Base-by-base conservation (phyloP, 192 early-diverging fungal genomes). In the Linderina pennispora region DNA sequence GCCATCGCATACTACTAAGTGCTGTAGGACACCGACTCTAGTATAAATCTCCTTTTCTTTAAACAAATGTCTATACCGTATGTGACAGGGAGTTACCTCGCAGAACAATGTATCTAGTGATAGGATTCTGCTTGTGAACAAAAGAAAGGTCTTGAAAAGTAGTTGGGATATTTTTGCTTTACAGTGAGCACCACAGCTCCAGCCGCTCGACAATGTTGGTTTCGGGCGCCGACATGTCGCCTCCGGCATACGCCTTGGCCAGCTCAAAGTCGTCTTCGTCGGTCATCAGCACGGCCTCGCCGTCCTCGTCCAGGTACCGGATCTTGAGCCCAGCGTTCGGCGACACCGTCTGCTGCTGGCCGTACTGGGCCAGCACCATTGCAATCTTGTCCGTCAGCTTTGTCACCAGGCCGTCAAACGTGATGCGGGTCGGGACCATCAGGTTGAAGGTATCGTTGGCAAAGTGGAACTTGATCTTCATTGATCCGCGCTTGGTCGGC, bases 211-310 rank as follows among this genome's bases (percentile, higher is more conserved):
- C 68, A 20, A 61, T 40, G 23, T 77, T 71, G 31, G 70, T 63
- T 47, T 65, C 45, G 8, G 50, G 64, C 4, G 53, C 40, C 4
- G 53, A 67, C 62, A 77, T 79, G 14, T 81, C 74, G 7, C 71
- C 64, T 23, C 70, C 62, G 37, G 69, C 66, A 28, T 73, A 71
- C 13, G 72, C 76, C 50, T 77, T 78, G 31, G 82, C 82, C 59
- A 91, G 79, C 40, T 86, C 76, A 54, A 86, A 81, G 63, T 96
- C 93, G 28, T 94, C 93, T 23, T 96, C 82, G 60, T 94, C 91
- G 20, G 83, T 84, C 80, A 96, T 88, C 31, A 84, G 62, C n/a
- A 93, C 80, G 59, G 87, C 74, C 55, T 86, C 83, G 23, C 79
- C 80, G 35, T 91, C 90, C 54, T 91, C 89, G 45, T 96, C 93